Evolutionary conservation across 371 early-diverging fungal species (phyloP).

Genomic region (Mortierella polycephala): DNA sequence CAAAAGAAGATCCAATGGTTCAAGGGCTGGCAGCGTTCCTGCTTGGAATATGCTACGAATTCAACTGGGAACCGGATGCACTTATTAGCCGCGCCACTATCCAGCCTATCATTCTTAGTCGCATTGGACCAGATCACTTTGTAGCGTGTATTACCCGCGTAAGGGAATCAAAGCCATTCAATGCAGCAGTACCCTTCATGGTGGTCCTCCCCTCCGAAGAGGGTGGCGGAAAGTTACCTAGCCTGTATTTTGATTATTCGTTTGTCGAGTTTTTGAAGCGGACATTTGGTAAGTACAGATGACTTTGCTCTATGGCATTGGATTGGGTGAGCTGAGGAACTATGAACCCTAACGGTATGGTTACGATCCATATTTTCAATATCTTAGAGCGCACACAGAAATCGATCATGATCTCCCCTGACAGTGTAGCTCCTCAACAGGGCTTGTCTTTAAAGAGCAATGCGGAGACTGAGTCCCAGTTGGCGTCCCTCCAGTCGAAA

Average conservation of each 20-base stretch:
- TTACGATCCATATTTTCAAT: not conserved
- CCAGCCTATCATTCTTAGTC: constrained; percentile 83
- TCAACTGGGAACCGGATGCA: constrained; percentile 82
- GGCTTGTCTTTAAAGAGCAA: constrained; percentile 3
- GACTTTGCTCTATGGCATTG: not conserved
- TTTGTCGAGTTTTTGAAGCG: constrained; percentile 88
- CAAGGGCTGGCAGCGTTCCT: constrained; percentile 93
- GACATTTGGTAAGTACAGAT: constrained; percentile 67
- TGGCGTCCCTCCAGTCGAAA: constrained; percentile 45
- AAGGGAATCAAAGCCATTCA: constrained; percentile 84
- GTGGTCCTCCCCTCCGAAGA: constrained; percentile 63
- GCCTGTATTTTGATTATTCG: constrained; percentile 77
- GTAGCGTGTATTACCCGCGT: constrained; percentile 83
- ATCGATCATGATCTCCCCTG: constrained; percentile 35
- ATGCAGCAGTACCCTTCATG: constrained; percentile 72
- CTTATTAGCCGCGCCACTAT: constrained; percentile 76
- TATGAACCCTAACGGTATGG: no score
- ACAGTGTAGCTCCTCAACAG: constrained; percentile 13
- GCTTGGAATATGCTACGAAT: constrained; percentile 87
- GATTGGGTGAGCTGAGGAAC: not conserved
- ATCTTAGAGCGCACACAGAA: constrained; percentile 44
- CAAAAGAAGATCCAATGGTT: constrained; percentile 83
- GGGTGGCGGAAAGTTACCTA: constrained; percentile 60
- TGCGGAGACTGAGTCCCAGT: constrained; percentile 48
- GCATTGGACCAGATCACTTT: constrained; percentile 88